A percentile compares a stretch with the other conserved stretches of the same genome.
Evolutionary conservation across 1,284 basidiomycete species (phyloP).

Genomic region (Pyrrhoderma noxium): DNA sequence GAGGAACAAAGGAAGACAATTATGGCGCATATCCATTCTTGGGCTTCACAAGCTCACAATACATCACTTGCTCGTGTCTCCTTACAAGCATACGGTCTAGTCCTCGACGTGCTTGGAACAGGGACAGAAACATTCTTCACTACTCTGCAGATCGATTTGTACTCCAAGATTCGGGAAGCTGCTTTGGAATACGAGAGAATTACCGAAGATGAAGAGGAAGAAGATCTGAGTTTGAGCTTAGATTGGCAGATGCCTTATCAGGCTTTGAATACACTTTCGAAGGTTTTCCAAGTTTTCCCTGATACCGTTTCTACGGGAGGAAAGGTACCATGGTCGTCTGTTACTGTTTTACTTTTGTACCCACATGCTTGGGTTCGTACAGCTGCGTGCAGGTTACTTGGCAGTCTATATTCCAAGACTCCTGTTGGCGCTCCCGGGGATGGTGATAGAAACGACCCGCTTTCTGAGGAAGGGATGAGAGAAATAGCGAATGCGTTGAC

Average conservation of each 20-base stretch:
- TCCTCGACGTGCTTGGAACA: slow-evolving; percentile 58
- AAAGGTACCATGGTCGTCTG: slow-evolving; percentile 54
- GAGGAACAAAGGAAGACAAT: slow-evolving; percentile 53
- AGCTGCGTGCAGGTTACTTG: slow-evolving; percentile 74
- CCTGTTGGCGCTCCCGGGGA: slow-evolving; percentile 34
- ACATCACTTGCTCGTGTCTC: slow-evolving; percentile 64
- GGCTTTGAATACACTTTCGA: slow-evolving; percentile 58
- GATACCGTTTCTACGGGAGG: slow-evolving; percentile 34
- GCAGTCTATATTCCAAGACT: slow-evolving; percentile 55
- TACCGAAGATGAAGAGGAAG: slow-evolving; percentile 33
- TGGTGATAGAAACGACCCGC: slow-evolving; percentile 27
- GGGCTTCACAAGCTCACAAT: slow-evolving; percentile 66
- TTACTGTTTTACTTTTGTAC: slow-evolving; percentile 71
- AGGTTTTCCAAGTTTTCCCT: slow-evolving; percentile 56
- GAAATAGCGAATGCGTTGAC: slow-evolving; percentile 73
- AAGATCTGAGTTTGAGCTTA: slow-evolving; percentile 30
- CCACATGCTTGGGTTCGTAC: slow-evolving; percentile 94
- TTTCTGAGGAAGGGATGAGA: slow-evolving; percentile 51
- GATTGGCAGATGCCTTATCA: slow-evolving; percentile 88
- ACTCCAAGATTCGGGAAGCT: slow-evolving; percentile 42
- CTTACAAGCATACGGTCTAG: slow-evolving; percentile 74
- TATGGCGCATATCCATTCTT: slow-evolving; percentile 70
- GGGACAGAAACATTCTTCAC: slow-evolving; percentile 44
- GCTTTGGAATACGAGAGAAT: slow-evolving; percentile 32
- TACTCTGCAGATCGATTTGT: slow-evolving; percentile 54